Conservation (phyloP, 192 early-diverging fungal genomes). For the Umbelopsis ramanniana region DNA sequence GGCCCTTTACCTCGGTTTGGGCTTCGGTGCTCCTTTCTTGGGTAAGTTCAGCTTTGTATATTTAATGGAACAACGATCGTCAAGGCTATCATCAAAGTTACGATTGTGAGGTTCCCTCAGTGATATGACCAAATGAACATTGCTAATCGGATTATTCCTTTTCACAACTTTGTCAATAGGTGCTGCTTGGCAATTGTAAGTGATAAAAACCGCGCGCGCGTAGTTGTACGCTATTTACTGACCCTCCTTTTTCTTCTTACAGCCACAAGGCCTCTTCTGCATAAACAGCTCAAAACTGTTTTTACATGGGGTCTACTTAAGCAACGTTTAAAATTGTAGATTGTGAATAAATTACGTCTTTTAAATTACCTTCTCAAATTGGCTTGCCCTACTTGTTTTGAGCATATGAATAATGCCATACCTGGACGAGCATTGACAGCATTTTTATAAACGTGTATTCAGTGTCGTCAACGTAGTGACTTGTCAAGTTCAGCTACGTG, state of each 20-base stretch:
- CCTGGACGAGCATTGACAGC: not conserved
- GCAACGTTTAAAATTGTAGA: conserved; percentile 17
- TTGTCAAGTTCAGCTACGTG: conserved; percentile 1
- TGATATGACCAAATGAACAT: no score
- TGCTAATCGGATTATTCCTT: not conserved
- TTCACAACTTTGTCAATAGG: conserved; percentile 23
- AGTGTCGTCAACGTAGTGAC: conserved; percentile 7
- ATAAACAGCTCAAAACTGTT: not conserved
- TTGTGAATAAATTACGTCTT: conserved; percentile 25
- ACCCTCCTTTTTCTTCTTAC: conserved; percentile 12
- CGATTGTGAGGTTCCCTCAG: not conserved
- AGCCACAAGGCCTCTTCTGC: conserved; percentile 39
- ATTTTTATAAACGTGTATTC: not conserved
- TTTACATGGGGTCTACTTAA: conserved; percentile 3
- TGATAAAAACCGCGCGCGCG: not conserved
- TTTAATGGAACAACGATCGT: not conserved
- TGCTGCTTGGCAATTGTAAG: conserved; percentile 47
- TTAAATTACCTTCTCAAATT: not conserved
- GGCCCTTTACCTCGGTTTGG: conserved; percentile 52
- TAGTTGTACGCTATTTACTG: conserved; percentile 8
- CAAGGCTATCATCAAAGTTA: not conserved
- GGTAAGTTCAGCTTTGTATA: conserved; percentile 28
- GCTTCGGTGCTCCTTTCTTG: conserved; percentile 62
- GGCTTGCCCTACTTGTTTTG: no score
- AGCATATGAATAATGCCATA: no score